A percentile compares a stretch with the other conserved stretches of the same genome.
Evolutionary conservation across 1,284 basidiomycete species (phyloP).

Genomic region (Nidula niveotomentosa): DNA sequence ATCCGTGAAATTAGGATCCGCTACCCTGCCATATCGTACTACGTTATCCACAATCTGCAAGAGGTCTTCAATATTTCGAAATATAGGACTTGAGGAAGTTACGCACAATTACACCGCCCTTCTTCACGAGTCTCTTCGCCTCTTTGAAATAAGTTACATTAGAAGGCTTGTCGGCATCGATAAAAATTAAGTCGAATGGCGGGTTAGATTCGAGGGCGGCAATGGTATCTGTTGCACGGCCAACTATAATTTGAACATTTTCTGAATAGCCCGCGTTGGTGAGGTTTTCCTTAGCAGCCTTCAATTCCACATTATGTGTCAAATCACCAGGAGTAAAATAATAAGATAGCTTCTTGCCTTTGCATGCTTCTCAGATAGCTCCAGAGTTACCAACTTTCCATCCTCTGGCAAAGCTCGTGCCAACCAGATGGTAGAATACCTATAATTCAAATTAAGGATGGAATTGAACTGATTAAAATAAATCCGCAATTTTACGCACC

Average conservation of each 20-base stretch:
- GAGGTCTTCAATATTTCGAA: background rate
- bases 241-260: slow-evolving; percentile 49
- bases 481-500: slow-evolving; percentile 34
- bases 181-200: slow-evolving; percentile 59
- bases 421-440: slow-evolving; percentile 11
- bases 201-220: slow-evolving; percentile 35
- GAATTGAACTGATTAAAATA: background rate
- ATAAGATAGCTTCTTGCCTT: slow-evolving; percentile 28
- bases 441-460: background rate
- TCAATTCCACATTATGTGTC: background rate
- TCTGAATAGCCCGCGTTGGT: slow-evolving; percentile 41
- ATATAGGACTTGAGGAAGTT: background rate
- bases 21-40: slow-evolving; percentile 47
- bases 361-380: slow-evolving; percentile 48
- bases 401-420: slow-evolving; percentile 6
- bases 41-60: slow-evolving; percentile 63
- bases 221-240: slow-evolving; percentile 48
- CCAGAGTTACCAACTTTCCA: slow-evolving; percentile 36
- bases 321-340: background rate
- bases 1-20: slow-evolving; percentile 38
- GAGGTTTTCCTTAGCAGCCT: slow-evolving; percentile 58
- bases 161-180: slow-evolving; percentile 60
- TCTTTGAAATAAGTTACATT: slow-evolving; percentile 51
- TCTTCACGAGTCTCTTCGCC: slow-evolving; percentile 53
- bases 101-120: slow-evolving; percentile 56